These are phyloP conservation scores for Candida sakaeoensis DNA, from an alignment of 805 yeast genomes.

Conservation along the genomic window DNA sequence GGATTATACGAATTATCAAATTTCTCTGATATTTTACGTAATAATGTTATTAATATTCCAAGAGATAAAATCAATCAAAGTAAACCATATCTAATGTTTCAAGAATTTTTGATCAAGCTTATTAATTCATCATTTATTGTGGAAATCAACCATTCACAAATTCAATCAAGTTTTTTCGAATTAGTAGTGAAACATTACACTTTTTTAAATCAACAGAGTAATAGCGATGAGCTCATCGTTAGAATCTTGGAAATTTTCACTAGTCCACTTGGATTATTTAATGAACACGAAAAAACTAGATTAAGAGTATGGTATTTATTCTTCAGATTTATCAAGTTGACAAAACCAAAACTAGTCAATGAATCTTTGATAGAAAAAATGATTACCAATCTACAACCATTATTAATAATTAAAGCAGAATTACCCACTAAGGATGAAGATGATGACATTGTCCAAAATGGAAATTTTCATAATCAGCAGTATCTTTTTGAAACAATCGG, in stretches of 20 bases:
- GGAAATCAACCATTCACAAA: constrained; percentile 67
- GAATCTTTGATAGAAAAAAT: constrained; percentile 46
- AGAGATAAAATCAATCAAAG: constrained; percentile 63
- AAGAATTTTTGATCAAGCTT: constrained; percentile 56
- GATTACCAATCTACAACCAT: constrained; percentile 56
- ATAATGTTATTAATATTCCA: constrained; percentile 68
- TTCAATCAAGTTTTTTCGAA: constrained; percentile 81
- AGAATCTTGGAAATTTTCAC: constrained; percentile 75
- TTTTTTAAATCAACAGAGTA: constrained; percentile 43
- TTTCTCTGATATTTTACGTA: constrained; percentile 75
- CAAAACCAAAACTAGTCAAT: constrained; percentile 58
- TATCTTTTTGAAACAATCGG: constrained; percentile 87
- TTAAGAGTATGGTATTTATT: constrained; percentile 88
- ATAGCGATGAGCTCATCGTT: constrained; percentile 41
- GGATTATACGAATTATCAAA: constrained; percentile 80
- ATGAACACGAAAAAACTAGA: constrained; percentile 67
- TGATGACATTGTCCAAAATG: constrained; percentile 42
- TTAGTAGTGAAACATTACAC: constrained; percentile 74
- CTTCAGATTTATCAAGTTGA: constrained; percentile 72
- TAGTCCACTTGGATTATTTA: constrained; percentile 78
- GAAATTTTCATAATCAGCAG: constrained; percentile 71
- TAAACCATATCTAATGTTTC: constrained; percentile 59
- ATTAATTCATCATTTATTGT: constrained; percentile 45
- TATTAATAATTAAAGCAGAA: constrained; percentile 62
- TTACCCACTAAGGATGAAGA: constrained; percentile 54